Percentiles rank a stretch among this genome's conserved stretches.
Conservation (phyloP, 78 protist species). For the Speleostelium caveatum region DNA sequence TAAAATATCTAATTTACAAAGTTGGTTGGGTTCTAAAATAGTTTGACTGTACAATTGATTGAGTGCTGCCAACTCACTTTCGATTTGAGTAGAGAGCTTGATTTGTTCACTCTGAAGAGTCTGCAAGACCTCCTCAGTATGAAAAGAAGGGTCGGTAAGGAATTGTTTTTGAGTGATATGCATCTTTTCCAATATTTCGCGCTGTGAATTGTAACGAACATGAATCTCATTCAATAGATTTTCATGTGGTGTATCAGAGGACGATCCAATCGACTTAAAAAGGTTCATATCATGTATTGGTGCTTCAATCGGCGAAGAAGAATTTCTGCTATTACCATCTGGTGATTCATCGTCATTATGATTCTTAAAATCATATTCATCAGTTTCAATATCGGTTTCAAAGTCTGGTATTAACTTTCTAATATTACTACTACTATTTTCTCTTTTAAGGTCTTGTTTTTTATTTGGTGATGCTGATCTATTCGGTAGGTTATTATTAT, state of each 20-base stretch:
- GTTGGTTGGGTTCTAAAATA: constrained; percentile 66
- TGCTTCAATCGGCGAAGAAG: constrained; percentile 60
- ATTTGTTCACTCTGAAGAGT: constrained; percentile 31
- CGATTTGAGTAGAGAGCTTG: constrained; percentile 12
- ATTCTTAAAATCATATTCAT: constrained; percentile 39
- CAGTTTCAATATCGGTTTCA: constrained; percentile 62
- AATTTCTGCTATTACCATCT: constrained; percentile 5
- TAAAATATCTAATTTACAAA: constrained; percentile 57
- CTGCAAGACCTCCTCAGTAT: constrained; percentile 11
- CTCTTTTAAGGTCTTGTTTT: neutral
- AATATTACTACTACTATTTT: neutral
- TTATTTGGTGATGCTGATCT: neutral
- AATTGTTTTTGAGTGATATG: constrained; percentile 39
- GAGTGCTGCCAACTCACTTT: constrained; percentile 33
- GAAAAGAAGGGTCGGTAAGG: neutral
- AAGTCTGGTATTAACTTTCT: constrained; percentile 29
- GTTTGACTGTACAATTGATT: constrained; percentile 71
- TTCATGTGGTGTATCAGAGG: constrained; percentile 42
- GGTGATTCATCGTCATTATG: constrained; percentile 44
- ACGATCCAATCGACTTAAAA: constrained; percentile 9
- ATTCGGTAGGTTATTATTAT: neutral
- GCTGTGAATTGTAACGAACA: constrained; percentile 5
- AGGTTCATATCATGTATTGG: constrained; percentile 26
- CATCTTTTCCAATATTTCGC: constrained; percentile 44
- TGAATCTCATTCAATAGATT: constrained; percentile 49